Conservation (phyloP, 495 filamentous ascomycete species). For the Penicillium flavigenum region DNA sequence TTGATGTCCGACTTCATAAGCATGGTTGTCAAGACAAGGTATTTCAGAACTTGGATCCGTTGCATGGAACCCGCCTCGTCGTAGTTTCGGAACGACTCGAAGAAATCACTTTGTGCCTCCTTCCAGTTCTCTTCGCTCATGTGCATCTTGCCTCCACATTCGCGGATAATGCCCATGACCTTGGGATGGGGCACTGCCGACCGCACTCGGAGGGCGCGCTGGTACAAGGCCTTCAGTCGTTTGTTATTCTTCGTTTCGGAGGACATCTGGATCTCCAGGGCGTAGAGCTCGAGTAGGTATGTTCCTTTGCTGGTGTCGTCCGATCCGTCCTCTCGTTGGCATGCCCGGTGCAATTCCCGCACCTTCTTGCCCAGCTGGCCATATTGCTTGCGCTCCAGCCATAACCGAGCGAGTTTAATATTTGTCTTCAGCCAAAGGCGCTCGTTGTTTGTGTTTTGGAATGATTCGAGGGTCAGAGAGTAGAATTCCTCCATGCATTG, state of each 20-base stretch:
- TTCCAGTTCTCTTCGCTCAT: constrained; percentile 99
- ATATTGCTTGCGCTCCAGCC: constrained; percentile 90
- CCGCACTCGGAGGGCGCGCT: constrained; percentile 82
- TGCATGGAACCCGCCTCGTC: constrained; percentile 96
- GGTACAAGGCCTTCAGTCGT: constrained; percentile 88
- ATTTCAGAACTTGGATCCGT: constrained; percentile 96
- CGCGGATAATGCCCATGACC: constrained; percentile 98
- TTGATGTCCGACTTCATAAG: constrained; percentile 99
- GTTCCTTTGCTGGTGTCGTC: constrained; percentile 97
- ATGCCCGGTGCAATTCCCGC: constrained; percentile 83
- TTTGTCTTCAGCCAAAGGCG: constrained; percentile 97
- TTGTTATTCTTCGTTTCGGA: constrained; percentile 97
- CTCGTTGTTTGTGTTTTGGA: constrained; percentile 97
- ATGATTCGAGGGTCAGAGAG: constrained; percentile 84
- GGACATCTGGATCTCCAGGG: constrained; percentile 98
- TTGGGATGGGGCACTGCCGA: constrained; percentile 97
- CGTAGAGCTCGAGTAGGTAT: constrained; percentile 93
- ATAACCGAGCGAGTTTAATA: constrained; percentile 89
- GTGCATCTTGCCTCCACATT: constrained; percentile 99
- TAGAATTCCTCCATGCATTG: constrained; percentile 96
- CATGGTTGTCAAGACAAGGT: constrained; percentile 94
- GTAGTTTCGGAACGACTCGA: constrained; percentile 98
- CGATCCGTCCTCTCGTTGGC: constrained; percentile 81
- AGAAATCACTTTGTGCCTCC: constrained; percentile 94
- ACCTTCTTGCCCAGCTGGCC: constrained; percentile 76